Evolutionary conservation across 1,284 basidiomycete genomes (phyloP).

Genomic region (Sphaerobolus stellatus): DNA sequence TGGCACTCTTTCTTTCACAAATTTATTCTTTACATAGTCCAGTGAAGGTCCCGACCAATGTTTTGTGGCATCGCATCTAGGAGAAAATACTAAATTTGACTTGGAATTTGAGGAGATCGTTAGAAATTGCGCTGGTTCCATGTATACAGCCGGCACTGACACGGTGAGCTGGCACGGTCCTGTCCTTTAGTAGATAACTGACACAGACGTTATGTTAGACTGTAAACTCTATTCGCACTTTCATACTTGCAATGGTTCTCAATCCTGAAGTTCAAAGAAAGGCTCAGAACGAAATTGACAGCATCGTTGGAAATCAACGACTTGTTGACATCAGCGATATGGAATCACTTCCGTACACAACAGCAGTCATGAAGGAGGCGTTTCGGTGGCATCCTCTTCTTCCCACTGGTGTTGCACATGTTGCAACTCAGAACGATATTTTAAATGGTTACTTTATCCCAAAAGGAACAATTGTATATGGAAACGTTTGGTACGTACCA

Average conservation of each 20-base stretch:
- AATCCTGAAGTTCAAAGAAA: slow-evolving; percentile 43
- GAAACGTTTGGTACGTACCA: slow-evolving; percentile 45
- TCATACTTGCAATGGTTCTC: slow-evolving; percentile 51
- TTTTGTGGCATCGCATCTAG: background rate
- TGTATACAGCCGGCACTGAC: slow-evolving; percentile 27
- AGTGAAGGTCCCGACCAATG: slow-evolving; percentile 17
- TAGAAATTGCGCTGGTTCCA: slow-evolving; percentile 28
- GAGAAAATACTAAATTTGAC: slow-evolving; percentile 12
- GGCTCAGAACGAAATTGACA: slow-evolving; percentile 47
- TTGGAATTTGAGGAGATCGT: slow-evolving; percentile 26
- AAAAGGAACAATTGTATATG: slow-evolving; percentile 37
- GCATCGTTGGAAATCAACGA: slow-evolving; percentile 36
- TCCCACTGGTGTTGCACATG: slow-evolving; percentile 47
- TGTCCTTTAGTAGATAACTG: background rate
- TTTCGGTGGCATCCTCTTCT: slow-evolving; percentile 52
- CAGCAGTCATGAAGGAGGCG: slow-evolving; percentile 52
- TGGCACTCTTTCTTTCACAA: background rate
- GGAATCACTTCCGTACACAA: slow-evolving; percentile 41
- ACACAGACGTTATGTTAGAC: slow-evolving; percentile 22
- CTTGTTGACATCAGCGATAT: slow-evolving; percentile 43
- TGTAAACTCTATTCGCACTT: slow-evolving; percentile 43
- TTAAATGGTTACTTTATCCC: slow-evolving; percentile 45
- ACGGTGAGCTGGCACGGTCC: slow-evolving; percentile 1
- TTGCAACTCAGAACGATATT: slow-evolving; percentile 40
- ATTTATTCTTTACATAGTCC: background rate